Evolutionary conservation across 2,329 filamentous ascomycete species (phyloP), one percentile per base, ranked within the genome.

Genomic region (Conoideocrella luteorostrata): DNA sequence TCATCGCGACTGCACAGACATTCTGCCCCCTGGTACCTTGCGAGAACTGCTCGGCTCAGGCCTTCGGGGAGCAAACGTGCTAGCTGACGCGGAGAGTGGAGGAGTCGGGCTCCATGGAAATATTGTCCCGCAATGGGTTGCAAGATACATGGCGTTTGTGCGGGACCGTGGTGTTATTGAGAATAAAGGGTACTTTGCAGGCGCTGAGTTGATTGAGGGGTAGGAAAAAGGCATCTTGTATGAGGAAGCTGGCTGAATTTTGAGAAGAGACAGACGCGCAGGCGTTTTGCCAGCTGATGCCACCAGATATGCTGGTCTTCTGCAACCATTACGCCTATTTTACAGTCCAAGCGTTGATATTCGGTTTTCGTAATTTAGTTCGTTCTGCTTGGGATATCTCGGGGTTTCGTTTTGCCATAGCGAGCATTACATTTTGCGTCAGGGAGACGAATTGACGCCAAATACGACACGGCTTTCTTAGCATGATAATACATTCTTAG

Each of bases 121-220:
- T 51, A 75, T 97, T 39, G 77, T 80, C 46, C 90, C 93, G 22
- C 82, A 91, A 61, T 98, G 93, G 91, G 93, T 97, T 22, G 84
- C 91, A 53, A 95, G 97, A 62, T 98, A 98, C 62, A 96, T 91
- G 29, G 93, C 93, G 1, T 91, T 97, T 46, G 88, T 97, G 32
- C 86, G 86, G 63, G 86, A 97, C 61, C 76, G 93, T 43, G 93
- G 93, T 12, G 93, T 98, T 7, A 91, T 98, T 52, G 93, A 98
- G 72, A 95, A 93, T 61, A 98, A 97, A 71, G 93, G 93, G 7
- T 97, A 96, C 65, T 96, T 96, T 70, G 91, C 91, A 2, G 80
- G 82, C 17, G 91, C 90, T 3, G 83, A 88, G 59, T 65, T 93
- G 51, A 23, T 42, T 22, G 37, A 37, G 13, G 28, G 4, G 7